phyloP scores from a whole-genome alignment of 176 grass and related monocot species.

The Secale cereale region DNA sequence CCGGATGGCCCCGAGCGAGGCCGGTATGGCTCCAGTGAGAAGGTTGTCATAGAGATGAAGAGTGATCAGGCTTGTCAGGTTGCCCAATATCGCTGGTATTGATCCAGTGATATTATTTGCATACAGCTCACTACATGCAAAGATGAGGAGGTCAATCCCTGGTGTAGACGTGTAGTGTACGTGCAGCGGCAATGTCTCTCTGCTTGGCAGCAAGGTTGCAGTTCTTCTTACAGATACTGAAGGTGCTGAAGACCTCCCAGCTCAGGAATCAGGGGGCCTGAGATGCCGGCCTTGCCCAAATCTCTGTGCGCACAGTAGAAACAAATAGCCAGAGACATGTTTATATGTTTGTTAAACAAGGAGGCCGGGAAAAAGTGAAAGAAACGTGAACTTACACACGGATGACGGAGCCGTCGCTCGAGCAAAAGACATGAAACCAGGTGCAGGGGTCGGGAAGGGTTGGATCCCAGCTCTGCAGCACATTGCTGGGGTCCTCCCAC shows the following conservation, averaged over 20 bases:
- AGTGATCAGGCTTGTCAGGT: constrained; percentile 17
- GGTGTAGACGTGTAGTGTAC: neutral
- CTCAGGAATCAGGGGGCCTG: constrained; percentile 36
- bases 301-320: constrained; percentile 4
- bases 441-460: constrained; percentile 44
- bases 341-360: neutral
- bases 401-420: constrained; percentile 19
- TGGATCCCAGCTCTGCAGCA: constrained; percentile 43
- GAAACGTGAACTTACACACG: constrained; percentile 16
- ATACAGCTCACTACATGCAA: constrained; percentile 15
- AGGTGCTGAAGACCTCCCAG: constrained; percentile 31
- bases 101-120: constrained; percentile 11
- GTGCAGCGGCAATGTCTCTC: neutral
- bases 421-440: constrained; percentile 44
- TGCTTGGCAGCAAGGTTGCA: neutral
- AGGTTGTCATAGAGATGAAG: constrained; percentile 21
- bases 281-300: constrained; percentile 35
- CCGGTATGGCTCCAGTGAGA: neutral
- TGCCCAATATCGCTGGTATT: constrained; percentile 10
- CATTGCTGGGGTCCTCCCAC: constrained; percentile 33
- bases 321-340: too few species aligned
- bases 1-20: neutral
- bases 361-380: neutral
- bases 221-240: constrained; percentile 33
- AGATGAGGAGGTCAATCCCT: neutral